A percentile compares a stretch with the other conserved stretches of the same genome.
Evolutionary conservation across 2,329 filamentous ascomycete species (phyloP).

Genomic region (Parascedosporium putredinis): DNA sequence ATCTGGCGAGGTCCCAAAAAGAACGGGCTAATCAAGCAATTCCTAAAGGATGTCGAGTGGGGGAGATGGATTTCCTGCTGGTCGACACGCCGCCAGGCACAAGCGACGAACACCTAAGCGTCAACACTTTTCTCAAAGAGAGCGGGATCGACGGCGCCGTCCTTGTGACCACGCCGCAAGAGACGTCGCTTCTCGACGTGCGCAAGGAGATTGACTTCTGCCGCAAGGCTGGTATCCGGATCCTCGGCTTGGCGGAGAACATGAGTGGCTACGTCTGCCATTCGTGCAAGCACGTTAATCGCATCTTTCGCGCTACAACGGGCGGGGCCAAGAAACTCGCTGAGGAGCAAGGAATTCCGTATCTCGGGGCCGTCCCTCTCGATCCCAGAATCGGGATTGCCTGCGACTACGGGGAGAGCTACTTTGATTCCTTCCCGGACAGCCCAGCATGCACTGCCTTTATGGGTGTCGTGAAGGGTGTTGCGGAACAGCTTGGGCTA

Average conservation of each 20-base stretch:
- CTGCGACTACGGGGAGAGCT: conserved; percentile 95
- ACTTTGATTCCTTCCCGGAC: conserved; percentile 86
- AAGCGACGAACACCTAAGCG: conserved; percentile 86
- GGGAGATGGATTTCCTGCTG: conserved; percentile 87
- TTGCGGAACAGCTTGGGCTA: conserved; percentile 57
- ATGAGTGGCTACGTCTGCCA: conserved; percentile 97
- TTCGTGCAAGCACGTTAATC: conserved; percentile 68
- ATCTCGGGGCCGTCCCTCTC: conserved; percentile 79
- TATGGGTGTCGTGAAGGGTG: conserved; percentile 63
- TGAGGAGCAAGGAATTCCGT: conserved; percentile 77
- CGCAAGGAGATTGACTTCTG: conserved; percentile 98
- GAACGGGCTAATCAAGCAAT: conserved; percentile 96
- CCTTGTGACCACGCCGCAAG: conserved; percentile 88
- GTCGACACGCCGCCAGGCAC: conserved; percentile 95
- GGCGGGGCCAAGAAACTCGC: conserved; percentile 75
- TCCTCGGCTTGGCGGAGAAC: conserved; percentile 90
- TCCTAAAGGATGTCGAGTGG: conserved; percentile 97
- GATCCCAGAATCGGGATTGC: conserved; percentile 93
- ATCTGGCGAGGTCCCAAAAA: conserved; percentile 99
- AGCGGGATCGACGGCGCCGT: conserved; percentile 90
- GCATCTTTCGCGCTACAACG: conserved; percentile 87
- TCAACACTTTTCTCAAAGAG: conserved; percentile 85
- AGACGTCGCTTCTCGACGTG: conserved; percentile 84
- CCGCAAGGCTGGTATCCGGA: conserved; percentile 78
- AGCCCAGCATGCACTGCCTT: conserved; percentile 82